These are phyloP conservation scores for Coprinellus micaceus DNA, from an alignment of 768 basidiomycete species.

Conservation along the genomic window DNA sequence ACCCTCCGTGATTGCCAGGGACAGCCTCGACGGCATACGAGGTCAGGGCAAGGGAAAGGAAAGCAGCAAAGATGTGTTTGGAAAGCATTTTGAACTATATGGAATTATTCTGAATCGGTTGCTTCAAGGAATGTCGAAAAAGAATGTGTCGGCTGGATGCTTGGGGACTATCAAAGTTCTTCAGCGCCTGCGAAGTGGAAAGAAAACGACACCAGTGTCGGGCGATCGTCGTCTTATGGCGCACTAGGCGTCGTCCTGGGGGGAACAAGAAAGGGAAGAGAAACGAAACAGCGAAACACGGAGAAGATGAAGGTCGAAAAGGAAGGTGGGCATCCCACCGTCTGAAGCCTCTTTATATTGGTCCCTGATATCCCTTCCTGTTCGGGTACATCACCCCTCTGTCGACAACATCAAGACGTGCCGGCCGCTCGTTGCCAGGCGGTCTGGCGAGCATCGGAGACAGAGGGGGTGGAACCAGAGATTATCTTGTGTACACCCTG, in stretches of 20 bases:
- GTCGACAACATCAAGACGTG: neutral
- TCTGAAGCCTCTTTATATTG: neutral
- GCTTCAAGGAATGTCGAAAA: constrained; percentile 6
- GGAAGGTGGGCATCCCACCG: constrained; percentile 1
- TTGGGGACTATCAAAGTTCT: constrained; percentile 15
- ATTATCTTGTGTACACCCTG: too few relatives aligned
- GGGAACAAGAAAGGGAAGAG: constrained; percentile 7
- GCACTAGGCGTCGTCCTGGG: constrained; percentile 40
- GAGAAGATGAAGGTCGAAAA: constrained; percentile 8
- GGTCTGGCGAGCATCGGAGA: neutral
- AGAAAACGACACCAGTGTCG: constrained; percentile 51
- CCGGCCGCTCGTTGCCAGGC: neutral
- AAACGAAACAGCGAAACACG: neutral
- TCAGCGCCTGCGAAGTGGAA: constrained; percentile 21
- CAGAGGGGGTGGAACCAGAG: too few relatives aligned
- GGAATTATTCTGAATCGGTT: constrained; percentile 15
- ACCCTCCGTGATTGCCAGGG: constrained; percentile 11
- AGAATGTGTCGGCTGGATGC: constrained; percentile 3
- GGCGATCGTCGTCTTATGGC: constrained; percentile 33
- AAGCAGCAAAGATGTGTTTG: constrained; percentile 34
- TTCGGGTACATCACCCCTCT: neutral
- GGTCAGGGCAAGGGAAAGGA: constrained; percentile 36
- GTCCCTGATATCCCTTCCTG: neutral
- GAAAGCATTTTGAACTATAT: constrained; percentile 38
- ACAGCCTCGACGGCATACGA: constrained; percentile 29